These are phyloP conservation scores for Escallonia herrerae DNA, from an alignment of 129 eudicot genomes.

Conservation along the genomic window DNA sequence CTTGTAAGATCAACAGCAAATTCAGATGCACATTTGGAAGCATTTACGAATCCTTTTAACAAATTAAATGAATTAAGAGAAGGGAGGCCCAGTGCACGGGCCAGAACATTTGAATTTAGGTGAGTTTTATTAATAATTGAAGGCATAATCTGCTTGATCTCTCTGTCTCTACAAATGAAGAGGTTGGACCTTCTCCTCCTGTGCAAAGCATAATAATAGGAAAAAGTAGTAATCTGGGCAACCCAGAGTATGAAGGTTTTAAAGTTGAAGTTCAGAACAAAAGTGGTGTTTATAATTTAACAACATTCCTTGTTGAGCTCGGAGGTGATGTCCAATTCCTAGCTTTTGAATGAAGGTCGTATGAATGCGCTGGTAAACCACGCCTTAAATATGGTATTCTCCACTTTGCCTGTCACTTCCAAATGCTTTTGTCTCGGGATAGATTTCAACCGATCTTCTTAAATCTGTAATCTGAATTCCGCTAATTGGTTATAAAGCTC, in stretches of 20 bases:
- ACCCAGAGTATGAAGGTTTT: neutral
- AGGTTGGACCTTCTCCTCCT: neutral
- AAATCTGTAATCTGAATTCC: no score
- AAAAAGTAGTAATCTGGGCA: neutral
- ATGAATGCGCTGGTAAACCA: no score
- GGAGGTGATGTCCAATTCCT: no score
- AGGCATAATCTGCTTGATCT: neutral
- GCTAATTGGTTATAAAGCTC: no score
- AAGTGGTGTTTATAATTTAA: neutral
- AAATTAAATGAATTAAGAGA: neutral
- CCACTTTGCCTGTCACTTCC: no score
- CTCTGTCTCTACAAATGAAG: neutral
- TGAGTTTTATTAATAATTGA: neutral
- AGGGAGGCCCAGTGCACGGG: no score
- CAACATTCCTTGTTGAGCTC: no score
- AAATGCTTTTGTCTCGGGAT: no score
- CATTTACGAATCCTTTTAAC: neutral
- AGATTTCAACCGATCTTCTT: no score
- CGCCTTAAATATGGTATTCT: no score
- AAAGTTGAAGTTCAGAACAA: neutral
- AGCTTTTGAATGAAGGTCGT: no score
- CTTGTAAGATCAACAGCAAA: neutral
- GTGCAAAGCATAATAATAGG: neutral
- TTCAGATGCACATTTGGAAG: neutral
- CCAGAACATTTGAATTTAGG: no score